Evolutionary conservation across 2,329 filamentous ascomycete species (phyloP).

Genomic region (Keithomyces neogunnii): DNA sequence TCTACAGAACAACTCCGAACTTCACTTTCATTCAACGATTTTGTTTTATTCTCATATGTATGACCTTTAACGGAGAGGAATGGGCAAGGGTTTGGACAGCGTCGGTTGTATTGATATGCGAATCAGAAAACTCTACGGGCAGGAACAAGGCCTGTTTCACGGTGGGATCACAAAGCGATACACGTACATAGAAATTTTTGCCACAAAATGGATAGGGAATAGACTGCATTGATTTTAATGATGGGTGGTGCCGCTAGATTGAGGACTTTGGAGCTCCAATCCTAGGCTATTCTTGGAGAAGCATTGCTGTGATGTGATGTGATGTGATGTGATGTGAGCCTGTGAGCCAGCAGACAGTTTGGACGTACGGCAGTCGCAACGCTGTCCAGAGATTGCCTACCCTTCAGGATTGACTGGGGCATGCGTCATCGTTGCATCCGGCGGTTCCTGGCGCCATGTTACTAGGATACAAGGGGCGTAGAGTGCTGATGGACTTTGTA

Average conservation of each 20-base stretch:
- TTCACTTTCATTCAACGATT: conserved; percentile 15
- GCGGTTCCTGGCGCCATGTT: neutral
- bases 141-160: neutral
- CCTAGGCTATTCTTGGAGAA: no score
- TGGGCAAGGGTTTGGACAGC: conserved; percentile 1
- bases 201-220: conserved; percentile 1
- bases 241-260: neutral
- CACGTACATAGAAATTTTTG: conserved; percentile 1
- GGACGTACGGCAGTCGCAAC: no score
- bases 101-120: conserved; percentile 2
- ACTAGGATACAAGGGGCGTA: neutral
- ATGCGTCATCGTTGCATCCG: conserved; percentile 6
- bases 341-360: no score
- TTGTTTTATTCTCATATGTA: conserved; percentile 16
- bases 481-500: no score
- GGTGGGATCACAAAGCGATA: neutral
- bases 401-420: neutral
- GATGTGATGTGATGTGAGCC: no score
- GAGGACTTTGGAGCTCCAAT: neutral
- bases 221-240: conserved; percentile 3
- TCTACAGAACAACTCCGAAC: neutral
- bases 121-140: neutral
- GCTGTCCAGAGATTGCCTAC: neutral
- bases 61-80: conserved; percentile 3
- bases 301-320: no score